These are phyloP conservation scores for Debaryomycetaceae sp. DNA, from an alignment of 1,139 yeast species.

Conservation along the genomic window DNA sequence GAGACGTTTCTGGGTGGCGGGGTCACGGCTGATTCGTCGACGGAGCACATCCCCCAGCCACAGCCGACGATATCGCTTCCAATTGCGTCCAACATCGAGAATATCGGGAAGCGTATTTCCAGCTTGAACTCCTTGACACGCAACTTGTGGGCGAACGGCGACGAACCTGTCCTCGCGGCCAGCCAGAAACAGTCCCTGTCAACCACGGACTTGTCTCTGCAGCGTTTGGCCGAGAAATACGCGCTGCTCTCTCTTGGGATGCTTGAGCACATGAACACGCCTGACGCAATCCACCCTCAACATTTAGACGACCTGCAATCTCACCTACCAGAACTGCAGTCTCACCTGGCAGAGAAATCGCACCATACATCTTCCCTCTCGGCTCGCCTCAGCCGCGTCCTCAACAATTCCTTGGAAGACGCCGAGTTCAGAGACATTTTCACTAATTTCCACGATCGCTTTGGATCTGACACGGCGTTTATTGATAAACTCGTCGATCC, in stretches of 20 bases:
- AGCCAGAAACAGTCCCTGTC: background rate
- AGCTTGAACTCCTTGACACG: constrained; percentile 23
- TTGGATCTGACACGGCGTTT: constrained; percentile 9
- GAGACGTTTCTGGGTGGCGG: constrained; percentile 19
- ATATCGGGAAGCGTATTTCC: constrained; percentile 23
- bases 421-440: constrained; percentile 38
- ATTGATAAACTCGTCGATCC: constrained; percentile 9
- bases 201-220: constrained; percentile 1
- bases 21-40: constrained; percentile 5
- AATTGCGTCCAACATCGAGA: constrained; percentile 29
- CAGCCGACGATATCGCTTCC: constrained; percentile 39
- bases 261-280: background rate
- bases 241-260: constrained; percentile 5
- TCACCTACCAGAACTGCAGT: background rate
- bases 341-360: background rate
- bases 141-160: constrained; percentile 14
- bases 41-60: constrained; percentile 24
- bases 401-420: constrained; percentile 40
- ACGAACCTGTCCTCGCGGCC: background rate
- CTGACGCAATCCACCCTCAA: background rate
- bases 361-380: constrained; percentile 27
- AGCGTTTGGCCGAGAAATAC: constrained; percentile 10
- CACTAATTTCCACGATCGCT: constrained; percentile 31
- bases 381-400: constrained; percentile 38
- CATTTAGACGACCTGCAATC: background rate